Base-by-base conservation (phyloP, 345 rosid species). In the Salix dunnii region DNA sequence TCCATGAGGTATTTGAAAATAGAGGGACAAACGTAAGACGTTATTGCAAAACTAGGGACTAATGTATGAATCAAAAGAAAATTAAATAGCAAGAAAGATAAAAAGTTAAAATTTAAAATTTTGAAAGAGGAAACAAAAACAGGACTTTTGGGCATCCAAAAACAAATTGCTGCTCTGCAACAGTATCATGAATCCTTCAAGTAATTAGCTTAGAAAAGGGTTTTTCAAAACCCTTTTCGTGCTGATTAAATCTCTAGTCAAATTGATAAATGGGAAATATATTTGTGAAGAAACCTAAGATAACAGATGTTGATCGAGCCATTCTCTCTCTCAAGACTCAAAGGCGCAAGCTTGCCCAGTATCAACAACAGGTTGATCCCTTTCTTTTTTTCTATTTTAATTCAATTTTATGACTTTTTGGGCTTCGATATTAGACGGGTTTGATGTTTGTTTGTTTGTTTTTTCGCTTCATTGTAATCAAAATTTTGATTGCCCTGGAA, bases 321-420 rank as follows among this genome's bases (percentile, higher is more conserved):
- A 91, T 93, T 75, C 98, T 96, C 25, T 90, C 96, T 71, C 97
- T 96, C 81, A 96, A 96, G 86, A 93, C 97, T 81, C 97, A 93
- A 79, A 83, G 98, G 51, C 97, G 99, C 70, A 96, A 96, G 85
- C 97, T 96, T 78, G 98, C 83, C 27, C 89, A 91, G 55, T 92
- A 92, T 73, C 99, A 96, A 83, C 97, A 83, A 76, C 91, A 91
- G 98, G 98, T 95, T 71, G 68, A 30, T 60, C 65, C 25, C 63
- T 65, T 18, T 18, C 27, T 36, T 17, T 67, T 8, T 33, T 43
- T 20, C n/a, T 2, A 17, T 62, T 16, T 28, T 0, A n/a, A 49
- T 48, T n/a, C 23, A 27, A 21, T 70, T 74, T 35, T 18, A 7
- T 74, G 21, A n/a, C 0, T 76, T 70, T 58, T 62, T 53, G 5